Conservation (phyloP, 169 alveolate species). For the Cryptosporidium ryanae region DNA sequence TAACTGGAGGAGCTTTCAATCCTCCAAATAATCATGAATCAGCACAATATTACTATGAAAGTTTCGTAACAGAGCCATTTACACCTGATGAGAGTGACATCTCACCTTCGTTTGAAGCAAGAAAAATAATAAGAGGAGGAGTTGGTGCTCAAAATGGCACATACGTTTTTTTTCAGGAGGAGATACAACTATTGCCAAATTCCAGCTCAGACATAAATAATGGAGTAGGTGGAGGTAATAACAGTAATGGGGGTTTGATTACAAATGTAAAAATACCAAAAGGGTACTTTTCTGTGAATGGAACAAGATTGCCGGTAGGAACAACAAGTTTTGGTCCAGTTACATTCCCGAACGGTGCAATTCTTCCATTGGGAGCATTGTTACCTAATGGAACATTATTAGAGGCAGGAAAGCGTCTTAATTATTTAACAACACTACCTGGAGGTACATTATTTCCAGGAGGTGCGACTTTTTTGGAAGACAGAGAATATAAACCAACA, state of each 20-base stretch:
- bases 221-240: background rate
- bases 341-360: constrained; percentile 73
- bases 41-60: constrained; percentile 72
- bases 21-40: constrained; percentile 64
- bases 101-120: constrained; percentile 53
- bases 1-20: constrained; percentile 70
- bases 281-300: constrained; percentile 63
- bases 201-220: background rate
- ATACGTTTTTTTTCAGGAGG: constrained; percentile 65
- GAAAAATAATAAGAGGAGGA: constrained; percentile 70
- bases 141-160: constrained; percentile 74
- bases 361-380: constrained; percentile 66
- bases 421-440: constrained; percentile 56
- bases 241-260: constrained; percentile 14
- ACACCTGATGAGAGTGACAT: constrained; percentile 22
- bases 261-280: constrained; percentile 27
- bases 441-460: constrained; percentile 74
- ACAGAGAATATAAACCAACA: constrained; percentile 35
- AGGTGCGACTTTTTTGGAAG: constrained; percentile 65
- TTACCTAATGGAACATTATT: constrained; percentile 69
- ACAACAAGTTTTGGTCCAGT: constrained; percentile 75
- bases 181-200: constrained; percentile 61
- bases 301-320: constrained; percentile 69
- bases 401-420: constrained; percentile 30
- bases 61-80: constrained; percentile 70